Conservation (phyloP, 495 filamentous ascomycete species). For the Ramalina peruviana region DNA sequence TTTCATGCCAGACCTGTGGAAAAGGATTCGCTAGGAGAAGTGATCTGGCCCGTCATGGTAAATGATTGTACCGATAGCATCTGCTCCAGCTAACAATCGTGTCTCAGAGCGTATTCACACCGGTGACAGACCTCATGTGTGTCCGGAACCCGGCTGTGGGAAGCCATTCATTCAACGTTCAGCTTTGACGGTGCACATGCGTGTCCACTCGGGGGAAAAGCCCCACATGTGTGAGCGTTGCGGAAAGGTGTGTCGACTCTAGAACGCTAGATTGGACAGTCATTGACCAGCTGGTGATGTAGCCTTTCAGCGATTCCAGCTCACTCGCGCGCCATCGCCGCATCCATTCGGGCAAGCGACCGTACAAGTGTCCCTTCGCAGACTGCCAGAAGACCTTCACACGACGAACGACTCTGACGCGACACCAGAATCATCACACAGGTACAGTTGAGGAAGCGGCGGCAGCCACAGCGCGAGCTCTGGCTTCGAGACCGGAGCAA, state of each 20-base stretch:
- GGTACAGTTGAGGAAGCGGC: slow-evolving; percentile 92
- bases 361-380: slow-evolving; percentile 94
- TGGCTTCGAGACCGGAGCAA: slow-evolving; percentile 44
- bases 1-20: slow-evolving; percentile 77
- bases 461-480: slow-evolving; percentile 69
- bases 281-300: slow-evolving; percentile 14
- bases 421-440: slow-evolving; percentile 91
- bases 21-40: slow-evolving; percentile 92
- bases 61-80: slow-evolving; percentile 16
- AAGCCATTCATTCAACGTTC: slow-evolving; percentile 98
- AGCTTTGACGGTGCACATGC: slow-evolving; percentile 88
- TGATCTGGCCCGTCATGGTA: slow-evolving; percentile 91
- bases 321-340: slow-evolving; percentile 86
- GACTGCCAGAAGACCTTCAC: slow-evolving; percentile 99
- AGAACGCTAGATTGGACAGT: slow-evolving; percentile 3
- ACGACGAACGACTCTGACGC: slow-evolving; percentile 81
- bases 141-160: slow-evolving; percentile 74
- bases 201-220: slow-evolving; percentile 95
- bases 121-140: slow-evolving; percentile 82
- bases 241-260: slow-evolving; percentile 57
- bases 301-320: slow-evolving; percentile 99
- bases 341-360: slow-evolving; percentile 90
- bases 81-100: slow-evolving; percentile 18
- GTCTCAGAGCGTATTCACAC: slow-evolving; percentile 82
- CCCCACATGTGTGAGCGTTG: slow-evolving; percentile 96